Evolutionary conservation across 306 rosid genomes (phyloP).

Genomic region (Quercus alba): DNA sequence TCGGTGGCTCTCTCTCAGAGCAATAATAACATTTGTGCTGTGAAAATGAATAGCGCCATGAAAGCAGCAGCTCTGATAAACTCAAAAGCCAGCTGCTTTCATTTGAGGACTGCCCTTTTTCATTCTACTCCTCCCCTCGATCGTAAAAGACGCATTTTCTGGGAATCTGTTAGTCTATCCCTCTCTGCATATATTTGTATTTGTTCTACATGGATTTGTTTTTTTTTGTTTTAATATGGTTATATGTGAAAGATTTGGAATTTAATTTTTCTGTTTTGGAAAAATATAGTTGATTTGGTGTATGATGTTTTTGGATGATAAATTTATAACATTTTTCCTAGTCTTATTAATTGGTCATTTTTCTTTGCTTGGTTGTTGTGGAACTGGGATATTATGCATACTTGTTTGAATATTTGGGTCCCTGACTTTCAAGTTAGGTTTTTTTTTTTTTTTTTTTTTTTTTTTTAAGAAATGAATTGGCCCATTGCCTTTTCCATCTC

Average conservation of each 20-base stretch:
- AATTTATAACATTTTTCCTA: neutral
- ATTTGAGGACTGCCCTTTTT: constrained; percentile 49
- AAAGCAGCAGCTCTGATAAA: constrained; percentile 45
- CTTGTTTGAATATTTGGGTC: neutral
- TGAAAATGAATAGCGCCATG: constrained; percentile 48
- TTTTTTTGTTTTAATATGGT: neutral
- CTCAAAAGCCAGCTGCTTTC: constrained; percentile 34
- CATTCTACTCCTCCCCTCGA: constrained; percentile 74
- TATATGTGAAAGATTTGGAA: neutral
- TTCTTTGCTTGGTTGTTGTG: neutral
- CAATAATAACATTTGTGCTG: constrained; percentile 1
- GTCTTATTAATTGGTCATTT: neutral
- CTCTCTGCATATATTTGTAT: neutral
- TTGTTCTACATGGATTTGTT: neutral
- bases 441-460: neutral
- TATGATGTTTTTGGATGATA: neutral
- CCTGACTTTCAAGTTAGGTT: neutral
- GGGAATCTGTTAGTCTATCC: constrained; percentile 57
- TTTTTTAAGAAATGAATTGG: neutral
- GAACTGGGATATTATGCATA: neutral
- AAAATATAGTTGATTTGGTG: neutral
- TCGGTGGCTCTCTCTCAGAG: neutral
- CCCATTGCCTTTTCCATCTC: neutral
- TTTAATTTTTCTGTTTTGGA: neutral
- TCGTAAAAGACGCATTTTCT: constrained; percentile 54